Evolutionary conservation across 2,329 filamentous ascomycete genomes (phyloP).

Genomic region (Colletotrichum aenigma): DNA sequence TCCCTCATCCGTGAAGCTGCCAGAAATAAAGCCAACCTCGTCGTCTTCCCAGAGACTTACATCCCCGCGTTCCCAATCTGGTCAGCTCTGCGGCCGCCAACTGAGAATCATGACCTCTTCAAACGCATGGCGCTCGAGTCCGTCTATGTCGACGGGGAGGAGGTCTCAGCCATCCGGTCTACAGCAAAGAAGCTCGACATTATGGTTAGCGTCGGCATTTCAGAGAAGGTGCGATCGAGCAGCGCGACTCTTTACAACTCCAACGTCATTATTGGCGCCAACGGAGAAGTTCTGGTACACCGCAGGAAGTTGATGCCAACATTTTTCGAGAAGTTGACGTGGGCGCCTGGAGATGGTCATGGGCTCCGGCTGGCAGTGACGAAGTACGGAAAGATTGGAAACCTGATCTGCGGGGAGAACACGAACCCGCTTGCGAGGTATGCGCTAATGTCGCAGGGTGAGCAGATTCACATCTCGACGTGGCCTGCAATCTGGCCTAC

Average conservation of each 20-base stretch:
- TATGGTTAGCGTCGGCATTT: constrained; percentile 54
- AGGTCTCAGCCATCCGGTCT: constrained; percentile 43
- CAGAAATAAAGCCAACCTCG: constrained; percentile 46
- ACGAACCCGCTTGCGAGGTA: constrained; percentile 61
- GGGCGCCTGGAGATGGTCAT: constrained; percentile 55
- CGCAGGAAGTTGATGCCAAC: constrained; percentile 60
- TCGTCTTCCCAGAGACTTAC: constrained; percentile 58
- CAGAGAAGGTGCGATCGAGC: constrained; percentile 48
- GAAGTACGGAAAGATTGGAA: constrained; percentile 48
- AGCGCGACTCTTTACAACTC: constrained; percentile 55
- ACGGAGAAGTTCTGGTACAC: constrained; percentile 52
- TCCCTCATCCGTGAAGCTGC: constrained; percentile 48
- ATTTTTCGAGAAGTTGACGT: constrained; percentile 61
- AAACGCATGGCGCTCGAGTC: constrained; percentile 48
- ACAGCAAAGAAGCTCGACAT: constrained; percentile 39
- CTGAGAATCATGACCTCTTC: constrained; percentile 55
- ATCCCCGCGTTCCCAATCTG: constrained; percentile 60
- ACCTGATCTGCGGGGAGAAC: constrained; percentile 61
- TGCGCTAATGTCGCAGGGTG: constrained; percentile 55
- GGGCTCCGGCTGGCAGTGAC: constrained; percentile 53
- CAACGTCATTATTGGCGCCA: constrained; percentile 48
- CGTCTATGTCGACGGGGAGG: constrained; percentile 48
- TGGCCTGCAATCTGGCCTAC: constrained; percentile 63
- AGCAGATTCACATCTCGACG: constrained; percentile 59
- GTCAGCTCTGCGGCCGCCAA: constrained; percentile 49